Conservation (phyloP, 257 asterid genomes). For the Osmanthus fragrans region DNA sequence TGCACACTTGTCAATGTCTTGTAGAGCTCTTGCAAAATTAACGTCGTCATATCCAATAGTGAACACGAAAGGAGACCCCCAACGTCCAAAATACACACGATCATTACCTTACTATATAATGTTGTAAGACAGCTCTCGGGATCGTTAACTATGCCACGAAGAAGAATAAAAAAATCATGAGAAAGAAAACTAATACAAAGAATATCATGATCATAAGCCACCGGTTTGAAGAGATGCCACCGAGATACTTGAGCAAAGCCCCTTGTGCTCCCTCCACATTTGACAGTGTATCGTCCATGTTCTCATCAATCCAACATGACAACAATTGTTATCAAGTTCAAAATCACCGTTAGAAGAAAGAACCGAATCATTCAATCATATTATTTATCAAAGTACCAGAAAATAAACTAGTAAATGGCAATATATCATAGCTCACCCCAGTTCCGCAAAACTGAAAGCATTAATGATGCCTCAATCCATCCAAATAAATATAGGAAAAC, state of each 20-base stretch:
- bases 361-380: background rate
- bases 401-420: background rate
- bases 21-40: background rate
- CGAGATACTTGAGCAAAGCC: constrained; percentile 81
- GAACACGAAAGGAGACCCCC: constrained; percentile 10
- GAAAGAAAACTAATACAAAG: constrained; percentile 82
- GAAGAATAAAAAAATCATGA: constrained; percentile 87
- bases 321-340: constrained; percentile 18
- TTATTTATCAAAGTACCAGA: background rate
- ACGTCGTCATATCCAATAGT: constrained; percentile 22
- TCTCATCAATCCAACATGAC: constrained; percentile 76
- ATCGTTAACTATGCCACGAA: constrained; percentile 60
- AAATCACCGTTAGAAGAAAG: background rate
- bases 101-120: constrained; percentile 25
- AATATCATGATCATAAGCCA: constrained; percentile 98
- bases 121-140: background rate
- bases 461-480: background rate
- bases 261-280: constrained; percentile 96
- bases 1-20: too few relatives aligned
- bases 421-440: background rate
- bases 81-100: constrained; percentile 22
- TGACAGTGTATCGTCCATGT: constrained; percentile 81
- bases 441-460: background rate
- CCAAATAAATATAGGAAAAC: background rate
- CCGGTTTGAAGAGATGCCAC: constrained; percentile 86